phyloP scores from a whole-genome alignment of 768 basidiomycete genomes.

The Punctularia strigosozonata region DNA sequence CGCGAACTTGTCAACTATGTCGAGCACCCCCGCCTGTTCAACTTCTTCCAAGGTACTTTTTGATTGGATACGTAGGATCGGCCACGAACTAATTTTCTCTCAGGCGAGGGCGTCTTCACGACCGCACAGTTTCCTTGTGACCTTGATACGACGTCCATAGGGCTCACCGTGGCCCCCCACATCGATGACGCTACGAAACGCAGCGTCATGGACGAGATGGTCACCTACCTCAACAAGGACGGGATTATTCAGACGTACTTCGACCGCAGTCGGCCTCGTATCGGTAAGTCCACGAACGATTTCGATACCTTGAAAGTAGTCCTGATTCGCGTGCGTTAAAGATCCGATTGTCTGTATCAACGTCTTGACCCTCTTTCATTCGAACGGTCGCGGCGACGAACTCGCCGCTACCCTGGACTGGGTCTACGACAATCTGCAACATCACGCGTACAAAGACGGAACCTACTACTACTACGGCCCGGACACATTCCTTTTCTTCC shows the following conservation, averaged over 20 bases:
- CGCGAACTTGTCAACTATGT: conserved; percentile 6
- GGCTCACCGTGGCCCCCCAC: conserved; percentile 27
- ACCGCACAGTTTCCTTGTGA: conserved; percentile 41
- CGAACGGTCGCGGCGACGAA: conserved; percentile 30
- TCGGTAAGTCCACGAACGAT: too few relatives aligned
- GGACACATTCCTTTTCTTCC: conserved; percentile 35
- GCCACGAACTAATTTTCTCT: conserved; percentile 2
- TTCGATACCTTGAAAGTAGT: too few relatives aligned
- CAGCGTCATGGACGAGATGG: conserved; percentile 46
- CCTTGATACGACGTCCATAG: conserved; percentile 48
- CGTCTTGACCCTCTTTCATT: conserved; percentile 30
- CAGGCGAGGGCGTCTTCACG: conserved; percentile 29
- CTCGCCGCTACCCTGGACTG: conserved; percentile 28
- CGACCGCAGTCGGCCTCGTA: conserved; percentile 28
- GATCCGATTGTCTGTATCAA: conserved; percentile 39
- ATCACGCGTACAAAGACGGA: conserved; percentile 36
- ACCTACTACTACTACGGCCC: conserved; percentile 35
- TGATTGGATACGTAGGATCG: conserved; percentile 1
- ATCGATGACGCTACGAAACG: conserved; percentile 18
- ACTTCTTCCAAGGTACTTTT: conserved; percentile 32
- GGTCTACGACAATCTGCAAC: conserved; percentile 30
- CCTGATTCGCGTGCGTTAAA: too few relatives aligned
- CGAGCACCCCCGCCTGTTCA: conserved; percentile 30
- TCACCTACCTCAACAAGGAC: conserved; percentile 34
- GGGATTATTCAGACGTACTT: conserved; percentile 38